A percentile compares a stretch with the other conserved stretches of the same genome.
phyloP scores from a whole-genome alignment of 116 monocot species.

The Zostera marina region DNA sequence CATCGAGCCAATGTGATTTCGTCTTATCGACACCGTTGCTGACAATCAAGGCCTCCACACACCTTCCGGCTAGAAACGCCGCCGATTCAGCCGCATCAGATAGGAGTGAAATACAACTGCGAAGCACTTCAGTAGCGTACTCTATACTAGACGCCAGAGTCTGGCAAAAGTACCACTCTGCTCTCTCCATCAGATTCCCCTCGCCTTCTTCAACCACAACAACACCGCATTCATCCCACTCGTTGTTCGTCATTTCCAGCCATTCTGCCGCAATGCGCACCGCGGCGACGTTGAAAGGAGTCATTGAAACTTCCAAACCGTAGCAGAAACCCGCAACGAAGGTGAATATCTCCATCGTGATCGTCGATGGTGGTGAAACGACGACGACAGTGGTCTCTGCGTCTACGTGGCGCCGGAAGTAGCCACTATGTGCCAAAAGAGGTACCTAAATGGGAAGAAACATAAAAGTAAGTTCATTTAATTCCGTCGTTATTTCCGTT shows the following conservation, averaged over 20 bases:
- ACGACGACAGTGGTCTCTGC: conserved; percentile 23
- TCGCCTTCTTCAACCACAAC: conserved; percentile 20
- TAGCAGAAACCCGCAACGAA: conserved; percentile 44
- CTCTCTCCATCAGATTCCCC: conserved; percentile 17
- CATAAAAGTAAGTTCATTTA: background rate
- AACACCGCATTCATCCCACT: background rate
- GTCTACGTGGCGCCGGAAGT: conserved; percentile 37
- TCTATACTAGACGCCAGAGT: conserved; percentile 32
- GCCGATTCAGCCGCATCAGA: conserved; percentile 19
- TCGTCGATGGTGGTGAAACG: conserved; percentile 22
- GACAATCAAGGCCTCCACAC: conserved; percentile 36
- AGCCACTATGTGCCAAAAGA: conserved; percentile 34
- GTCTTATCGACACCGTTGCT: conserved; percentile 10
- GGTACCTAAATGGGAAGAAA: conserved; percentile 29
- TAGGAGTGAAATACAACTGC: conserved; percentile 28
- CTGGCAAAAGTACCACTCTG: conserved; percentile 52
- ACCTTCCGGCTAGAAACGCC: conserved; percentile 34
- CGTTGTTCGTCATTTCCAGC: conserved; percentile 42
- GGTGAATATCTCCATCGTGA: conserved; percentile 45
- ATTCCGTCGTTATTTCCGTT: background rate
- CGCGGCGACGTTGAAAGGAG: conserved; percentile 46
- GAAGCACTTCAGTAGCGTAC: conserved; percentile 32
- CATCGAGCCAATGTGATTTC: conserved; percentile 32
- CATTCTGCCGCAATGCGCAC: conserved; percentile 37
- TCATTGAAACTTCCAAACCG: conserved; percentile 27